Evolutionary conservation across 2,329 filamentous ascomycete genomes (phyloP), one percentile per base, ranked within the genome.

Genomic region (Microdochium nivale): DNA sequence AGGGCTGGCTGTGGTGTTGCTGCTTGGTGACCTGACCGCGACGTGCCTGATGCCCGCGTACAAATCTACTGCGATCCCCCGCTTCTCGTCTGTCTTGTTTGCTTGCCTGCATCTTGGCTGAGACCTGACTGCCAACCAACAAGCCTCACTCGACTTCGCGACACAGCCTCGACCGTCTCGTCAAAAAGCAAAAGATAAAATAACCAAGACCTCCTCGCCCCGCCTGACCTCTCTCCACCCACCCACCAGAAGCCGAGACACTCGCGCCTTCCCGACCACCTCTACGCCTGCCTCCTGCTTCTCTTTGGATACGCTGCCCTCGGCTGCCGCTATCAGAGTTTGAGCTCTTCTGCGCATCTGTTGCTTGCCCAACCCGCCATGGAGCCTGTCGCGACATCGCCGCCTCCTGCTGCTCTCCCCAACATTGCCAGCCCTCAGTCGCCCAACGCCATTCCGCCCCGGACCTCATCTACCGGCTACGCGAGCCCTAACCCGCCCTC

Each of bases 371-470:
- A 59, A 47, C 59, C 60, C 21, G 49, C 60, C 40, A 58, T 52
- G 46, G 54, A 57, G 52, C 52, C 58, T 54, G 54, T 56, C 55
- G 55, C 59, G 51, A 50, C 58, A 51, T 53, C 60, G 48, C 50
- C 58, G 44, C 43, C 56, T 7, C 46, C 49, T 30, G 19, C 49
- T 25, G 25, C 57, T 47, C 52, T 37, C 50, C 49, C 55, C 33
- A 59, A 62, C 37, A 56, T 63, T 55, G 65, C 67, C 16, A 19
- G 13, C 54, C 66, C 74, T 50, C 70, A 72, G 52, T 79, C 77
- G n/a, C 83, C 84, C 51, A 83, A 81, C 65, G 75, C 77, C 35
- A 89, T 90, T 51, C 87, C 88, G 21, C 83, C 84, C 2, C 80
- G 87, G 56, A 89, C 84, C 47, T 90, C 87, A 52, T 88, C 85